Base-by-base conservation (phyloP, 257 asterid species). In the Striga asiatica region DNA sequence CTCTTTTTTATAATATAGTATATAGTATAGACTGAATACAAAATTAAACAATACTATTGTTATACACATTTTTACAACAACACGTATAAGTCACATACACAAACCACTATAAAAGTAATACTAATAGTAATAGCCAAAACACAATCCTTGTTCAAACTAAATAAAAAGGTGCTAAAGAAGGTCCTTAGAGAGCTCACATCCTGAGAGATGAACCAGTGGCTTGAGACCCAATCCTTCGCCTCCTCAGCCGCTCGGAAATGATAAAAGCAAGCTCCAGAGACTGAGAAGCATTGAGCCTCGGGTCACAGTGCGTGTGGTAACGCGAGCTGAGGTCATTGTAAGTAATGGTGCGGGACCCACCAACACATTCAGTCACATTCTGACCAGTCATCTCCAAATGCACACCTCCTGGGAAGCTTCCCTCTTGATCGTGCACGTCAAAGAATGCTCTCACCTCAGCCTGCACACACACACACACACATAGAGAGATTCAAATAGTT, bases 311-410 rank as follows among this genome's bases (percentile, higher is more conserved):
- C 3, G 88, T 81, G 68, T 81, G 82, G 43, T 80, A 81, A 41
- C 89, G 78, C 11, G 80, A 81, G 75, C 84, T 75, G 43, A 81
- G 70, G 54, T 77, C 89, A 24, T 72, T 77, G 66, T 67, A 78
- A 35, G 89, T 81, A 55, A 81, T 68, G 8, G 85, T 81, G 2
- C 79, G 74, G 27, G 89, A 77, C 13, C 89, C 89, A 50, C 89
- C 89, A 4, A 78, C 75, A 9, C 89, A 81, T 51, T 81, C 89
- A 0, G 85, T 81, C 22, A 81, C 89, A 17, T 81, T 81, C 67
- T 81, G 89, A 10, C 89, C 89, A 1, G 89, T 81, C 89, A 81
- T 81, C 71, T 81, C 89, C 62, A 81, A 64, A 71, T 81, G 89
- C 41, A 81, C 82, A 1, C 89, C 89, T 46, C 89, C 85, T 0